These are phyloP conservation scores for Sequoiadendron giganteum DNA, from an alignment of 75 land plant species.

Conservation along the genomic window DNA sequence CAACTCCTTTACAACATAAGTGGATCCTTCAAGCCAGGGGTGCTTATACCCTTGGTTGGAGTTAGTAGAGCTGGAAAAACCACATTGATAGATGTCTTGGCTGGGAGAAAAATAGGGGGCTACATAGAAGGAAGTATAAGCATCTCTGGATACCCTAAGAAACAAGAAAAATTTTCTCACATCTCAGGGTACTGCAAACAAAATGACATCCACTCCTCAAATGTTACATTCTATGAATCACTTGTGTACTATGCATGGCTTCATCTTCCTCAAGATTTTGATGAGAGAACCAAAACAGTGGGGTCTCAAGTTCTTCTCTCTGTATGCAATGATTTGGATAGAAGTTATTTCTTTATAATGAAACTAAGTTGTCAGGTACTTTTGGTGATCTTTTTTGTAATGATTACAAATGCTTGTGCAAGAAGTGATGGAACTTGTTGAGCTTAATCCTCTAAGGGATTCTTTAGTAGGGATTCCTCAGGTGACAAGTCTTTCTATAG, in stretches of 20 bases:
- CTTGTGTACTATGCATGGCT: conserved; percentile 14
- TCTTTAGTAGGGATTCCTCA: conserved; percentile 63
- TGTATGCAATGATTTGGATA: background rate
- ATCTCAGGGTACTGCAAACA: no score
- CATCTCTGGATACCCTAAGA: conserved; percentile 49
- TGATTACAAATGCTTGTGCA: conserved; percentile 49
- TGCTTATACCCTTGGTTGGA: background rate
- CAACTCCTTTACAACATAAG: conserved; percentile 46
- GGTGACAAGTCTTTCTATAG: conserved; percentile 46
- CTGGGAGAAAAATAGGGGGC: background rate
- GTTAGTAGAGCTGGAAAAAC: background rate
- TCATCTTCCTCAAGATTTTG: conserved; percentile 14
- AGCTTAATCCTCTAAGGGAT: background rate
- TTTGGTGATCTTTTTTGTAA: background rate
- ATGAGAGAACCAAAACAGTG: conserved; percentile 10
- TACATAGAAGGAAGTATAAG: conserved; percentile 5
- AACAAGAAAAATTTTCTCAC: no score
- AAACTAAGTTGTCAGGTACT: background rate
- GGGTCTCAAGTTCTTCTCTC: background rate
- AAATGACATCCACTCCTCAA: no score
- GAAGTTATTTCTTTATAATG: background rate
- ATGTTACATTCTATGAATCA: no score
- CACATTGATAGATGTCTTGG: background rate
- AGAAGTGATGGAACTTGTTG: conserved; percentile 62
- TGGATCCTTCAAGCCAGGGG: background rate